Percentiles rank a stretch among this genome's conserved stretches.
phyloP scores from a whole-genome alignment of 306 rosid species.

The Lablab purpureus region DNA sequence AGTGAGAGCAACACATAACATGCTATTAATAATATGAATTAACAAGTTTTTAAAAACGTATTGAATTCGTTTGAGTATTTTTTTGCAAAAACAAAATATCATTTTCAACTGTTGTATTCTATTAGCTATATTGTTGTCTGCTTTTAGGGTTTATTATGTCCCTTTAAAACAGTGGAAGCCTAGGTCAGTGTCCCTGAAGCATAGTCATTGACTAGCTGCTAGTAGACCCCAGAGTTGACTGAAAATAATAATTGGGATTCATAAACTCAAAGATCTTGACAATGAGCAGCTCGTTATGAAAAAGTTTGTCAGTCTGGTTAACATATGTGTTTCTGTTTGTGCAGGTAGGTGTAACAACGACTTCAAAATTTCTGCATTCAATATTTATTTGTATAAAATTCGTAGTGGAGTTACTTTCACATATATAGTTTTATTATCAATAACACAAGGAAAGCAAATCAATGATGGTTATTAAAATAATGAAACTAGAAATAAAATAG shows the following conservation, averaged over 20 bases:
- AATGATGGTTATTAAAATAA: background rate
- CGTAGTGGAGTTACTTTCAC: background rate
- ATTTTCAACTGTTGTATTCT: conserved; percentile 1
- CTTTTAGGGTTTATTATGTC: conserved; percentile 20
- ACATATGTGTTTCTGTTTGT: conserved; percentile 15
- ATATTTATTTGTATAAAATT: background rate
- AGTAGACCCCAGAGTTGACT: conserved; percentile 58
- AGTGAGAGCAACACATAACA: too few relatives aligned
- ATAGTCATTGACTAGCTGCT: conserved; percentile 53
- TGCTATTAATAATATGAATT: too few relatives aligned
- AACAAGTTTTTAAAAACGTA: background rate
- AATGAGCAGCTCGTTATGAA: conserved; percentile 45
- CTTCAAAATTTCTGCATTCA: background rate
- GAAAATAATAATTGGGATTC: conserved; percentile 47
- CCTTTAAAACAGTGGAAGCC: conserved; percentile 43
- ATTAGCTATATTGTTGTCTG: conserved; percentile 16
- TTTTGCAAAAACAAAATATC: background rate
- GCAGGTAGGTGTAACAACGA: conserved; percentile 3
- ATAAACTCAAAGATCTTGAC: conserved; percentile 45
- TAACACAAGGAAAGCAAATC: background rate
- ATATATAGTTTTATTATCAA: background rate
- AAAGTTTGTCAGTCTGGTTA: conserved; percentile 1
- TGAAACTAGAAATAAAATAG: background rate
- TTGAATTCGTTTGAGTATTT: background rate
- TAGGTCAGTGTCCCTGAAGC: conserved; percentile 42